phyloP scores from a whole-genome alignment of 148 eudicot species.

The Rhododendron williamsianum region DNA sequence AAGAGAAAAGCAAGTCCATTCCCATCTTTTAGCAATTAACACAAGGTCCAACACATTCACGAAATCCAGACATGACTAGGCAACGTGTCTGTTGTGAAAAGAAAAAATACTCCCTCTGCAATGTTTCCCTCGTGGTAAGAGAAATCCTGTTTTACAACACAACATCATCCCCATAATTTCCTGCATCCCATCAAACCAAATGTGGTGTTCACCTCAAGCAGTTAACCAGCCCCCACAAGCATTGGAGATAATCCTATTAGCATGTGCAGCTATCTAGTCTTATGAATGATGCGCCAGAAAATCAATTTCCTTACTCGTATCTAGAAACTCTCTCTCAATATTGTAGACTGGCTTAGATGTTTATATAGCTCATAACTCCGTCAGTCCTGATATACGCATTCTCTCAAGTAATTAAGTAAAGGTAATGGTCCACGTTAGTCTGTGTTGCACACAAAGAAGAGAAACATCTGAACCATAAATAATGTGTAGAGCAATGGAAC shows the following conservation, averaged over 20 bases:
- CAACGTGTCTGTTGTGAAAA: neutral
- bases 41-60: neutral
- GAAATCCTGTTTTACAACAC: neutral
- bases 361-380: neutral
- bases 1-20: neutral
- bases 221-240: conserved; percentile 5
- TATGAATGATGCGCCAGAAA: neutral
- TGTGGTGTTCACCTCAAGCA: neutral
- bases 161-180: neutral
- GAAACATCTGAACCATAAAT: neutral
- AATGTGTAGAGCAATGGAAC: neutral
- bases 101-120: neutral
- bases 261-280: neutral
- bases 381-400: neutral
- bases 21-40: neutral
- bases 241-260: neutral
- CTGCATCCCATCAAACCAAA: neutral
- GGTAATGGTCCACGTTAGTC: neutral
- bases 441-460: neutral
- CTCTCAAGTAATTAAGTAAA: neutral
- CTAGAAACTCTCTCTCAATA: neutral
- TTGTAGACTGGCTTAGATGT: neutral
- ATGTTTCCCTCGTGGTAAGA: neutral
- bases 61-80: neutral
- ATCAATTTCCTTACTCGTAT: neutral